Conservation (phyloP, 1,284 basidiomycete species). For the Xanthoconium separans region DNA sequence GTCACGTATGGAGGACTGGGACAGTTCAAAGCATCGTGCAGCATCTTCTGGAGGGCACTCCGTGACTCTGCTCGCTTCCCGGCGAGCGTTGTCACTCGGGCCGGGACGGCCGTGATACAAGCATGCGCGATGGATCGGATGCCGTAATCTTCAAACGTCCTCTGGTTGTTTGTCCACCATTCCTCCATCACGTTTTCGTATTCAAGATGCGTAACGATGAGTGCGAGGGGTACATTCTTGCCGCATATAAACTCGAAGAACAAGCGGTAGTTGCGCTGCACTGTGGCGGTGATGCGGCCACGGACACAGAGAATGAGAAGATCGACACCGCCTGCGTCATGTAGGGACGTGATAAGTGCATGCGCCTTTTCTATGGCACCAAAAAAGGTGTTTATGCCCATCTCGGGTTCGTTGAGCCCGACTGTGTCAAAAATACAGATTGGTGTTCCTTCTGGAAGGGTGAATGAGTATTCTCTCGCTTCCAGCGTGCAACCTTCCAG, state of each 20-base stretch:
- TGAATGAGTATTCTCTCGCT: neutral
- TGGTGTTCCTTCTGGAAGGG: neutral
- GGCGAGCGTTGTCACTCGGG: neutral
- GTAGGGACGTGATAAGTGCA: neutral
- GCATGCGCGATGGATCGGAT: neutral
- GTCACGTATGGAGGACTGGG: neutral
- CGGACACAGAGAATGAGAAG: slow-evolving; percentile 4
- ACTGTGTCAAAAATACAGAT: slow-evolving; percentile 1
- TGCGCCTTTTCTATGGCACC: neutral
- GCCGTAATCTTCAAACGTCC: neutral
- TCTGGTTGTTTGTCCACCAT: neutral
- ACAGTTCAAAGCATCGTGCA: neutral
- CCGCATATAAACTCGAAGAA: neutral
- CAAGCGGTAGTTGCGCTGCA: neutral
- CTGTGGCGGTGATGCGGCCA: neutral
- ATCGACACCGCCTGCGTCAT: neutral
- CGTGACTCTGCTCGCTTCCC: neutral
- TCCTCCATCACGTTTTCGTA: neutral
- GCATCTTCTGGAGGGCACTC: neutral
- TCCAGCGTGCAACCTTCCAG: neutral
- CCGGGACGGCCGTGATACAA: neutral
- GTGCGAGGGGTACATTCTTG: neutral
- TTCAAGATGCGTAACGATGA: slow-evolving; percentile 1
- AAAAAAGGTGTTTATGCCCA: neutral
- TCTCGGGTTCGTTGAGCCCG: neutral